Conservation (phyloP, 2,329 filamentous ascomycete species). For the Cadophora sp. region DNA sequence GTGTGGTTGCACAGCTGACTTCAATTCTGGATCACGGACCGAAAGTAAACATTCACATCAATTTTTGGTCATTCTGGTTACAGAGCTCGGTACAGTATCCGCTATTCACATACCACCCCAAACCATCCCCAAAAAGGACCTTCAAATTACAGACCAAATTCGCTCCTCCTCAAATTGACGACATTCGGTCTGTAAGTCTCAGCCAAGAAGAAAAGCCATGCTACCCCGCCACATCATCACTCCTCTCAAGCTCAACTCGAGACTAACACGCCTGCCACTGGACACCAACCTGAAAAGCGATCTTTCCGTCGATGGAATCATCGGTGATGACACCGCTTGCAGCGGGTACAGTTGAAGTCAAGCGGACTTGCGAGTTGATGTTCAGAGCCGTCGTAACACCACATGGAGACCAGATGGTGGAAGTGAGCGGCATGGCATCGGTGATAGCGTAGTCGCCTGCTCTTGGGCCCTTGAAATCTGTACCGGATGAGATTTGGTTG, state of each 20-base stretch:
- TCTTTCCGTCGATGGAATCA: slow-evolving; percentile 12
- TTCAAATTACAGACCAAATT: neutral
- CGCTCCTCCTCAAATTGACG: too few relatives aligned
- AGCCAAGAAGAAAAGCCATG: neutral
- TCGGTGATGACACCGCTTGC: slow-evolving; percentile 16
- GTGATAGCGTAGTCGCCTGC: slow-evolving; percentile 8
- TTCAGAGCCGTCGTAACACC: neutral
- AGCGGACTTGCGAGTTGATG: slow-evolving; percentile 12
- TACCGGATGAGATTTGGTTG: slow-evolving; percentile 2
- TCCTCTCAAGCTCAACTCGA: neutral
- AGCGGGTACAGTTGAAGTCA: neutral
- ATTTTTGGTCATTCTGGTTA: neutral
- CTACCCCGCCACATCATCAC: neutral
- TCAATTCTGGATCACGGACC: neutral
- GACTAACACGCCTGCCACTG: slow-evolving; percentile 12
- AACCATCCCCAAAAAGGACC: neutral
- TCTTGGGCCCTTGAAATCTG: slow-evolving; percentile 15
- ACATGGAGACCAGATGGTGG: slow-evolving; percentile 12
- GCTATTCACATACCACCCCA: neutral
- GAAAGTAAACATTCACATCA: neutral
- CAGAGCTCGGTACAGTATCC: neutral
- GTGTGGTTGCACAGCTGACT: neutral
- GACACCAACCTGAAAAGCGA: slow-evolving; percentile 9
- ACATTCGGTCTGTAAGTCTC: neutral
- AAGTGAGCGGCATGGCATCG: slow-evolving; percentile 14